These are phyloP conservation scores for Toxoplasma gondii DNA, from an alignment of 169 alveolate species.

Conservation along the genomic window DNA sequence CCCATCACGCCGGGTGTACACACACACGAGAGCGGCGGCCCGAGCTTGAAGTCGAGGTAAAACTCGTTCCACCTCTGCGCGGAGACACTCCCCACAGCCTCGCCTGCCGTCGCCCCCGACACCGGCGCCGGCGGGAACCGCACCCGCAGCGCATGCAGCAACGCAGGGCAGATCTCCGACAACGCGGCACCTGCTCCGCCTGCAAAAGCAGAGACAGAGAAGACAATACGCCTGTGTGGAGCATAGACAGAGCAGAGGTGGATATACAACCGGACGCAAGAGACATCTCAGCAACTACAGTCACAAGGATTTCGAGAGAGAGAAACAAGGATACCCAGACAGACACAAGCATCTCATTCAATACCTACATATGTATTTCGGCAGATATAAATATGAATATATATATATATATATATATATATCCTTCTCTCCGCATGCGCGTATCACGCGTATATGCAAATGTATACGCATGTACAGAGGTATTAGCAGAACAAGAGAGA, in stretches of 20 bases:
- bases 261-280: too few relatives aligned
- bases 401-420: background rate
- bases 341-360: background rate
- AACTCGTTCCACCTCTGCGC: background rate
- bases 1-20: conserved; percentile 20
- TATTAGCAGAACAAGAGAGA: background rate
- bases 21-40: background rate
- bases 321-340: too few relatives aligned
- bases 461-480: too few relatives aligned
- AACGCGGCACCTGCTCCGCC: conserved; percentile 1
- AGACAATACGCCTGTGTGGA: background rate
- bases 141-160: background rate
- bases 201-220: background rate
- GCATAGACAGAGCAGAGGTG: background rate
- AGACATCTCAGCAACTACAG: too few relatives aligned
- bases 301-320: too few relatives aligned
- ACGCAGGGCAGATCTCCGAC: background rate
- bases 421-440: background rate
- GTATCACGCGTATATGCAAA: too few relatives aligned
- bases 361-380: background rate
- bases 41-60: background rate
- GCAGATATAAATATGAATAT: background rate
- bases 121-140: conserved; percentile 10
- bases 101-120: background rate
- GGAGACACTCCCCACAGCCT: background rate